Evolutionary conservation across 192 early-diverging fungal species (phyloP).

Genomic region (Helicostylum pulchrum): DNA sequence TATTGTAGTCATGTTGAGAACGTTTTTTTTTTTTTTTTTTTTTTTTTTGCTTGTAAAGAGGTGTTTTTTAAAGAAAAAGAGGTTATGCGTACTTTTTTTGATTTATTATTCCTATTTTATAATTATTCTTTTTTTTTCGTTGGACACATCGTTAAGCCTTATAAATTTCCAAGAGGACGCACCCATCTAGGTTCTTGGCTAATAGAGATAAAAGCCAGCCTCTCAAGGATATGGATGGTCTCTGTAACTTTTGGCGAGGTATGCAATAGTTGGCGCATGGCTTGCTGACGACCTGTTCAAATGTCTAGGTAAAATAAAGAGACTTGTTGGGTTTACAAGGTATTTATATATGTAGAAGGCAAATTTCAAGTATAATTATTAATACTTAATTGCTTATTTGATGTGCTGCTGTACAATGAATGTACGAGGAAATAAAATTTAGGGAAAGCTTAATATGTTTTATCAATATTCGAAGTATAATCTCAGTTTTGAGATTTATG

Average conservation of each 20-base stretch:
- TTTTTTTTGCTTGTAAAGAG: neutral
- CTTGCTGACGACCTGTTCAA: constrained; percentile 12
- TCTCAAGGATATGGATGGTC: constrained; percentile 8
- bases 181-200: constrained; percentile 9
- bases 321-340: constrained; percentile 5
- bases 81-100: no score
- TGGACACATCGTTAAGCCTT: constrained; percentile 15
- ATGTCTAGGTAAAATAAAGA: constrained; percentile 18
- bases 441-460: constrained; percentile 3
- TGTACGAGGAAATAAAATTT: constrained; percentile 9
- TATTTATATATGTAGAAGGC: constrained; percentile 7
- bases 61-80: no score
- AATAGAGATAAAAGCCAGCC: constrained; percentile 16
- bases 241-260: constrained; percentile 9
- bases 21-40: no score
- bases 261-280: constrained; percentile 17
- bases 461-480: constrained; percentile 9
- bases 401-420: constrained; percentile 7
- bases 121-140: neutral
- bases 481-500: constrained; percentile 1
- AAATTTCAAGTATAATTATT: constrained; percentile 15
- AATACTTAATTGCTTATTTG: constrained; percentile 7
- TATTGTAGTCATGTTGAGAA: no score
- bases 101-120: neutral
- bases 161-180: constrained; percentile 10